Evolutionary conservation across 1,284 basidiomycete genomes (phyloP).

Genomic region (Ceratobasidium sp.): DNA sequence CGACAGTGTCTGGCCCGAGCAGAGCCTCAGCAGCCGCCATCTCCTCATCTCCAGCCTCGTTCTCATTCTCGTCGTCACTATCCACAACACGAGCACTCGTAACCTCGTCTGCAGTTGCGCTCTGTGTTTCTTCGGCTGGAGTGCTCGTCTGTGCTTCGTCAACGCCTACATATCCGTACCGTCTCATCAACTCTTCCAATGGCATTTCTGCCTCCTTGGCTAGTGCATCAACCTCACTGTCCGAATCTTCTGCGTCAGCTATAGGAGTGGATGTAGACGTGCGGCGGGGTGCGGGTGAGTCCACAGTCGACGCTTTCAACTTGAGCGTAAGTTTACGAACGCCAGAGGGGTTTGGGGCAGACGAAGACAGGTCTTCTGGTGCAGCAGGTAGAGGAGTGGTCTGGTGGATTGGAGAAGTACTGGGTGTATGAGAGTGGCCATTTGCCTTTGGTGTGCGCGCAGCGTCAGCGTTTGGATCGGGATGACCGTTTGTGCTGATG

Average conservation of each 20-base stretch:
- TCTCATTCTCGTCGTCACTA: conserved; percentile 45
- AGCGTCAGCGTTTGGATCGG: conserved; percentile 1
- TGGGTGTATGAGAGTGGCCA: conserved; percentile 1
- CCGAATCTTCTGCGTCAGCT: conserved; percentile 55
- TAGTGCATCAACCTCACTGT: conserved; percentile 65
- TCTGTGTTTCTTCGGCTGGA: conserved; percentile 5
- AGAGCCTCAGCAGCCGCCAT: conserved; percentile 39
- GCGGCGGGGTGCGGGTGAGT: conserved; percentile 31
- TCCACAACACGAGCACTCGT: conserved; percentile 51
- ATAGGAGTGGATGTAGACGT: not conserved
- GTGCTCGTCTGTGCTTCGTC: conserved; percentile 43
- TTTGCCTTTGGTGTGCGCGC: conserved; percentile 5
- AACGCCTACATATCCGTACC: conserved; percentile 62
- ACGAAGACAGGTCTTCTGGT: conserved; percentile 46
- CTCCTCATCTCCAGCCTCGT: conserved; percentile 46
- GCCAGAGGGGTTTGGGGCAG: conserved; percentile 56
- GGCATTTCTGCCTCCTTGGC: conserved; percentile 66
- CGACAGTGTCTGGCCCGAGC: conserved; percentile 44
- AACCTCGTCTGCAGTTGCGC: conserved; percentile 21
- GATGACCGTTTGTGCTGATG: not conserved
- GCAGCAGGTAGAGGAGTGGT: conserved; percentile 50
- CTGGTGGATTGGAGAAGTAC: conserved; percentile 35
- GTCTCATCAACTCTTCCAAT: conserved; percentile 66
- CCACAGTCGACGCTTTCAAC: conserved; percentile 60
- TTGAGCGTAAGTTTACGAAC: conserved; percentile 60